A percentile compares a stretch with the other conserved stretches of the same genome.
phyloP scores from a whole-genome alignment of 805 yeast genomes.

The Lachancea meyersii region DNA sequence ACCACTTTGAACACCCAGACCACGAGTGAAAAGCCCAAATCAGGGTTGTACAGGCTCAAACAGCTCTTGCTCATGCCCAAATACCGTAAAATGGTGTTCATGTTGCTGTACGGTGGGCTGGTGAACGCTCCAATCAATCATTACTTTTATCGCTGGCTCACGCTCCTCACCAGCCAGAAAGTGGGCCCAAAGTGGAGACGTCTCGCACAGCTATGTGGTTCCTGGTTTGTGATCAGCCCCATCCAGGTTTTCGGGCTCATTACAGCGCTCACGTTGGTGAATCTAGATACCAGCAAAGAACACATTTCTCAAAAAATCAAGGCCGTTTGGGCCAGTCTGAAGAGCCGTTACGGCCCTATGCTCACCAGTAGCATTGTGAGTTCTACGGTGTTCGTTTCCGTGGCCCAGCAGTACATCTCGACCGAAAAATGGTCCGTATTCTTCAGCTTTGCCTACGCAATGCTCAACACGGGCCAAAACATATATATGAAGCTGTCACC shows the following conservation, averaged over 20 bases:
- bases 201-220: slow-evolving; percentile 17
- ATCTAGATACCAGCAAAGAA: slow-evolving; percentile 3
- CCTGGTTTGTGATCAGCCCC: slow-evolving; percentile 19
- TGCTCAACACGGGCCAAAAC: slow-evolving; percentile 20
- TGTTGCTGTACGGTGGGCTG: slow-evolving; percentile 21
- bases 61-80: slow-evolving; percentile 7
- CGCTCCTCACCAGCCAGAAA: slow-evolving; percentile 10
- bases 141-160: slow-evolving; percentile 18
- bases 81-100: slow-evolving; percentile 12
- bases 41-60: slow-evolving; percentile 4
- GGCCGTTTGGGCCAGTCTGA: slow-evolving; percentile 7
- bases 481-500: slow-evolving; percentile 15
- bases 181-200: slow-evolving; percentile 12
- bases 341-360: slow-evolving; percentile 12
- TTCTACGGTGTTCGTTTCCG: slow-evolving; percentile 18
- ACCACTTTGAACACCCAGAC: background rate
- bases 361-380: slow-evolving; percentile 18
- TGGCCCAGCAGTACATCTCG: slow-evolving; percentile 18
- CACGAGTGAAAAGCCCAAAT: background rate
- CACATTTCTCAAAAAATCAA: slow-evolving; percentile 1
- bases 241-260: slow-evolving; percentile 19
- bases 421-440: slow-evolving; percentile 25
- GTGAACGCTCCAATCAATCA: slow-evolving; percentile 24
- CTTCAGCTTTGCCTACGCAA: slow-evolving; percentile 22
- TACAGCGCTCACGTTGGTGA: slow-evolving; percentile 16